Evolutionary conservation across 352 stramenopile genomes (phyloP).

Genomic region (Hyaloperonospora arabidopsidis): DNA sequence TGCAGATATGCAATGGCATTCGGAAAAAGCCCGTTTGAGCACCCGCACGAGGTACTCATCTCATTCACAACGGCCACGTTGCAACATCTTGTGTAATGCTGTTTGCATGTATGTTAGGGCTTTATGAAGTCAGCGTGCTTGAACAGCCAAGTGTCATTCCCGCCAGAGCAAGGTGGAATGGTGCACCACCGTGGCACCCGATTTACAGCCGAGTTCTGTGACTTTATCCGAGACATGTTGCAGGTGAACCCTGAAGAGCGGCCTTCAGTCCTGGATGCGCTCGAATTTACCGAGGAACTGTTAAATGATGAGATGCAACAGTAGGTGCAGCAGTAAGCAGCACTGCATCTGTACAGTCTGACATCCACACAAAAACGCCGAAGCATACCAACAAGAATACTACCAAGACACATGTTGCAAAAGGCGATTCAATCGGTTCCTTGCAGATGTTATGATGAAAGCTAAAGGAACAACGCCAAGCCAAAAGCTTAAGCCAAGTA

Average conservation of each 20-base stretch:
- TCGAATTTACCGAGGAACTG: conserved; percentile 78
- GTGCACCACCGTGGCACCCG: conserved; percentile 55
- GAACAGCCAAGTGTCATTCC: conserved; percentile 71
- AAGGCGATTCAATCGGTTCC: too few relatives aligned
- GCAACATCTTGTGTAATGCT: background rate
- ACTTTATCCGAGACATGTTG: conserved; percentile 85
- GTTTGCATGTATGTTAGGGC: conserved; percentile 29
- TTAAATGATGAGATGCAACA: conserved; percentile 56
- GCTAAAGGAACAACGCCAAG: too few relatives aligned
- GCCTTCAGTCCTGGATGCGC: conserved; percentile 63
- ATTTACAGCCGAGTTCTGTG: conserved; percentile 76
- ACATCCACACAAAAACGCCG: conserved; percentile 9
- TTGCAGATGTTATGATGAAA: too few relatives aligned
- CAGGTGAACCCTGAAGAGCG: conserved; percentile 76
- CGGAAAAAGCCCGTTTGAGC: conserved; percentile 71
- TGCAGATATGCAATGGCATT: conserved; percentile 80
- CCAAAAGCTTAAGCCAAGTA: conserved; percentile 19
- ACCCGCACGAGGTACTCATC: conserved; percentile 44
- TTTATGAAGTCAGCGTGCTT: conserved; percentile 81
- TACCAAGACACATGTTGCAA: too few relatives aligned
- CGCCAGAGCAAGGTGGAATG: conserved; percentile 59
- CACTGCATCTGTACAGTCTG: background rate
- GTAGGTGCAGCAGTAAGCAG: conserved; percentile 13
- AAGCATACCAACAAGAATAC: background rate
- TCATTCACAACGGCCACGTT: background rate